Evolutionary conservation across 768 basidiomycete genomes (phyloP), one percentile per base, ranked within the genome.

Genomic region (Paxillus involutus): DNA sequence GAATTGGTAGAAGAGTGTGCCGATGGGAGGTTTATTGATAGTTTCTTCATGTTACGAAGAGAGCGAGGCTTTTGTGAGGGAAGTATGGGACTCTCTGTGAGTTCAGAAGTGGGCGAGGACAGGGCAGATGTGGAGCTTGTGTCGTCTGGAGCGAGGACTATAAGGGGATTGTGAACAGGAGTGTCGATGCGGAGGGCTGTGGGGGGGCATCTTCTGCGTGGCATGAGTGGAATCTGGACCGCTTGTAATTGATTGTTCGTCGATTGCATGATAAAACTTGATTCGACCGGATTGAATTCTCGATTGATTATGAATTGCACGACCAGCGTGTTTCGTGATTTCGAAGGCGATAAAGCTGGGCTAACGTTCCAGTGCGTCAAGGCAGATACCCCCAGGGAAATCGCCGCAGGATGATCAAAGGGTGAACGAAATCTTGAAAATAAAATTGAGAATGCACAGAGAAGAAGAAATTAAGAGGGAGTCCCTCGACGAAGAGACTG

Each of bases 1-100:
- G 83, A 84, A 60, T 71, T 75, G 36, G 76, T 67, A 36, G 87
- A 86, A 13, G 84, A 81, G 57, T 81, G 76, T 30, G 83, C 77
- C 6, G 84, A 83, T 11, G 85, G 79, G 29, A 89, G 80, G 52
- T 80, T 79, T 47, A 91, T 80, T 29, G 87, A 90, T 8, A 91
- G 73, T 58, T 84, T 83, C 77, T 90, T 91, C 80, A 86, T 83
- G 68, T 90, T 91, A 69, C 84, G 78, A 56, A 75, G 66, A 29
- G 79, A 72, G 49, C 75, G 73, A 51, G 77, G 73, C 56, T 68
- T 74, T 65, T 72, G 77, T 51, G 73, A 67, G 53, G 72, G 64
- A 49, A 68, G 69, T 77, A 71, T 68, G 80, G 75, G 49, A n/a
- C 48, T 49, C 57, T 70, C 74, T 64, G 82, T 80, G 42, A 77